Evolutionary conservation across 2,329 filamentous ascomycete genomes (phyloP), one percentile per base, ranked within the genome.

Genomic region (Emmonsiellopsis sp.): DNA sequence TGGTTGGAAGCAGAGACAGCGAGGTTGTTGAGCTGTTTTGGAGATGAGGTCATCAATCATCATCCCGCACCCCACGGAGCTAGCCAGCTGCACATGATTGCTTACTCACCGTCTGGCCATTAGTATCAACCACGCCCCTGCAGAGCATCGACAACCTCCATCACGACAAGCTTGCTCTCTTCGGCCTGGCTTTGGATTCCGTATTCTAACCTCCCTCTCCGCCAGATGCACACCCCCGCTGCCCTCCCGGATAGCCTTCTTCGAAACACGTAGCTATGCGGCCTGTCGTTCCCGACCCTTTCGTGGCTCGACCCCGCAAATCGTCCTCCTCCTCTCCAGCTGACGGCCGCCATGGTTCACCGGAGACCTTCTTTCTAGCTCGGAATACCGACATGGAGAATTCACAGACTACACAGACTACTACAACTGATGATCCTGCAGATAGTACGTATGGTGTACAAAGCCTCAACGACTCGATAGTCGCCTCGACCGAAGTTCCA

Each of bases 281-380:
- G 55, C 68, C 67, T 37, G 60, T 64, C 34, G 64, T 65, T 47
- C 62, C 68, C 17, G 65, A 74, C 56, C 54, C 67, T 52, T 52
- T 59, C 55, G 51, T 55, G 53, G 59, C 65, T 56, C 64, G 59
- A 55, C 63, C 62, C 60, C 69, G 64, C 59, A 74, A 71, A 60
- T 57, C 61, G 49, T 67, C 61, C 50, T 68, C 53, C 31, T 46
- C 60, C 63, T 48, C 65, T 63, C 51, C 63, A 60, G 48, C 62
- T 55, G 33, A 73, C 53, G 65, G 66, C 61, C 65, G 65, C 59
- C 64, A 61, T 60, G 61, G 65, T 53, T 69, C 70, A 56, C 79
- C 79, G 42, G 78, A 78, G 49, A 78, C 78, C 50, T 84, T 83
- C 72, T 83, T 84, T 65, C 70, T 85, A 56, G 72, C 76, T 56